Base-by-base conservation (phyloP, 306 rosid species). In the Lupinus albus region DNA sequence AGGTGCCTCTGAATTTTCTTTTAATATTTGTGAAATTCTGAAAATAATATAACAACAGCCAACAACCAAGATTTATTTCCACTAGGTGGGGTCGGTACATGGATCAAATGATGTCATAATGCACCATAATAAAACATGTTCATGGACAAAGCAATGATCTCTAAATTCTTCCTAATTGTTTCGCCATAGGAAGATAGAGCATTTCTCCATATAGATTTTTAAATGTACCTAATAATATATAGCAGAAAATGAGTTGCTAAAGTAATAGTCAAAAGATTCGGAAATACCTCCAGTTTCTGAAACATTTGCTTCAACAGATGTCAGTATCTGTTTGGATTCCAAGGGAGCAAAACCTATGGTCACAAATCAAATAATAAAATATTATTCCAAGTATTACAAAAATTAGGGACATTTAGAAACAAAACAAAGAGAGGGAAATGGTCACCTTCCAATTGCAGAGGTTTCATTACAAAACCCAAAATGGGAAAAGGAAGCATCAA, bases 401-500 rank as follows among this genome's bases (percentile, higher is more conserved):
- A 66, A 54, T 46, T 36, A 48, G 38, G 46, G 71, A 9, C 61
- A 76, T 44, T 39, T 49, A 12, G 15, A 66, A 82, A 64, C 47
- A 28, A 36, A 33, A 20, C 70, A 61, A 25, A 67, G 48, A 81
- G 46, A 44, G 67, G 17, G 79, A 52, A 69, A 66, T 21, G 21
- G 52, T 18, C 59, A 89, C 98, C 98, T 84, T 82, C 83, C 78
- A 89, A 64, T 17, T 82, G 80, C 91, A 93, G 73, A 36, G 97
- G 98, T 80, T 93, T 87, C 64, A 85, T 76, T 11, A 76, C 52
- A 82, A 93, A 89, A 65, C 93, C 96, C 80, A 86, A 71, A 56
- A 93, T 76, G 72, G 88, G 86, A 77, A 93, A 93, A 13, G 98
- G 97, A 82, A 93, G 88, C 98, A 93, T 93, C 78, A 86, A 74